A percentile compares a stretch with the other conserved stretches of the same genome.
Conservation (phyloP, 805 yeast species). For the Komagataella kurtzmanii region DNA sequence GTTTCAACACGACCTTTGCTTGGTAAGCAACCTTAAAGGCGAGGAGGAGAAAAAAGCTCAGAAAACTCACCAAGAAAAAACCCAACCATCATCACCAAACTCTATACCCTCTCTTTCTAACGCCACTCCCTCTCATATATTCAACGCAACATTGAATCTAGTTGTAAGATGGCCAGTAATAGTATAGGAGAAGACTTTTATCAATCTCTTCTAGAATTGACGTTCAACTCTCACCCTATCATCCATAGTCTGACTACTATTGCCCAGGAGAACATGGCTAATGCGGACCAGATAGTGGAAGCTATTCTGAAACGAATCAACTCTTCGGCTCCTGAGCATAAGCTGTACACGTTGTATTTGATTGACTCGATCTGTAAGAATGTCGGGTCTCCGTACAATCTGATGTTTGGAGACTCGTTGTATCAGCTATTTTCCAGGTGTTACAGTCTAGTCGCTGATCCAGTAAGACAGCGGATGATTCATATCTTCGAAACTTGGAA, state of each 20-base stretch:
- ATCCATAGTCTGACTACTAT: constrained; percentile 73
- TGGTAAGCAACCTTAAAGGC: neutral
- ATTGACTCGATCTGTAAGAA: constrained; percentile 87
- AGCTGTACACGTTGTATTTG: constrained; percentile 72
- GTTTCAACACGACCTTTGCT: neutral
- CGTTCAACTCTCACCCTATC: constrained; percentile 83
- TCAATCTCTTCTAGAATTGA: constrained; percentile 58
- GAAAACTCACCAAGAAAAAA: neutral
- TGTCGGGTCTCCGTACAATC: constrained; percentile 83
- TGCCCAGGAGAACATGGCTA: constrained; percentile 73
- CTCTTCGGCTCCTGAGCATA: constrained; percentile 65
- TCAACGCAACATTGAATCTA: neutral
- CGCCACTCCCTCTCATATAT: neutral
- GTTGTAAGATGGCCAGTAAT: neutral
- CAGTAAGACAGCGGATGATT: constrained; percentile 58
- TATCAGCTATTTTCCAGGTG: constrained; percentile 62
- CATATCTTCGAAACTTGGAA: constrained; percentile 86
- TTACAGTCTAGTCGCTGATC: constrained; percentile 67
- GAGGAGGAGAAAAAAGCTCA: neutral
- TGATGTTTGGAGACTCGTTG: constrained; percentile 56
- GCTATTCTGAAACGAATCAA: constrained; percentile 61
- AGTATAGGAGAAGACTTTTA: constrained; percentile 47
- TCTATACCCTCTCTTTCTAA: neutral
- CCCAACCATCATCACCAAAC: neutral
- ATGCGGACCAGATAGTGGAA: constrained; percentile 65